Evolutionary conservation across 2,329 filamentous ascomycete species (phyloP).

Genomic region (Botrytis squamosa): DNA sequence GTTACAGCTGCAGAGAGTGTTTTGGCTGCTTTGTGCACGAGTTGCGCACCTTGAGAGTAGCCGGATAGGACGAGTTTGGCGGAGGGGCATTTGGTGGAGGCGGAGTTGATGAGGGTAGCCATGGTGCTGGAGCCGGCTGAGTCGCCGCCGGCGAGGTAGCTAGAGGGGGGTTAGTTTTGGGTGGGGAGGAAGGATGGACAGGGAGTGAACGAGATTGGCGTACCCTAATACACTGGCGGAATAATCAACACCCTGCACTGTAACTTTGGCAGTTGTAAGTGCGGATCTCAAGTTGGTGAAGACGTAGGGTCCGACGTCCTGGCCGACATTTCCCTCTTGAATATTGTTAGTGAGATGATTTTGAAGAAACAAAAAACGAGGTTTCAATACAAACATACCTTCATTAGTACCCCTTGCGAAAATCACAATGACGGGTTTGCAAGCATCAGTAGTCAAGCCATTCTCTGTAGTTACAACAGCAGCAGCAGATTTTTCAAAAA

Average conservation of each 20-base stretch:
- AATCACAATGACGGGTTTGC: conserved; percentile 39
- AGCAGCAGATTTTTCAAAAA: not conserved
- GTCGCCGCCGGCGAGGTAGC: conserved; percentile 15
- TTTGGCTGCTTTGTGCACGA: conserved; percentile 44
- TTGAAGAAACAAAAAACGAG: not conserved
- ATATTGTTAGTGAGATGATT: not conserved
- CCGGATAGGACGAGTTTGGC: conserved; percentile 44
- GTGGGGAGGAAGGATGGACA: not conserved
- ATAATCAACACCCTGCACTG: conserved; percentile 38
- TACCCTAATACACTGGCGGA: conserved; percentile 37
- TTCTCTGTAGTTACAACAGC: conserved; percentile 6
- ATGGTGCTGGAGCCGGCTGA: conserved; percentile 16
- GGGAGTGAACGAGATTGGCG: conserved; percentile 13
- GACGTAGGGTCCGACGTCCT: conserved; percentile 38
- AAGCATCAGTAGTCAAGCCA: conserved; percentile 6
- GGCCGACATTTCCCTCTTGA: conserved; percentile 45
- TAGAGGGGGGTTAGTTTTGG: not conserved
- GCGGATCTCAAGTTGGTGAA: conserved; percentile 33
- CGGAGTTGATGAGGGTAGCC: conserved; percentile 38
- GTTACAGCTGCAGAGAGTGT: conserved; percentile 35
- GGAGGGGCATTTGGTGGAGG: conserved; percentile 40
- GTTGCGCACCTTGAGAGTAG: conserved; percentile 45
- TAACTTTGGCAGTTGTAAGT: conserved; percentile 29
- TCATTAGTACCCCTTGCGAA: conserved; percentile 51
- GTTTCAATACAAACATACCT: conserved; percentile 3